Evolutionary conservation across 192 early-diverging fungal species (phyloP).

Genomic region (Backusella tarrabulga): DNA sequence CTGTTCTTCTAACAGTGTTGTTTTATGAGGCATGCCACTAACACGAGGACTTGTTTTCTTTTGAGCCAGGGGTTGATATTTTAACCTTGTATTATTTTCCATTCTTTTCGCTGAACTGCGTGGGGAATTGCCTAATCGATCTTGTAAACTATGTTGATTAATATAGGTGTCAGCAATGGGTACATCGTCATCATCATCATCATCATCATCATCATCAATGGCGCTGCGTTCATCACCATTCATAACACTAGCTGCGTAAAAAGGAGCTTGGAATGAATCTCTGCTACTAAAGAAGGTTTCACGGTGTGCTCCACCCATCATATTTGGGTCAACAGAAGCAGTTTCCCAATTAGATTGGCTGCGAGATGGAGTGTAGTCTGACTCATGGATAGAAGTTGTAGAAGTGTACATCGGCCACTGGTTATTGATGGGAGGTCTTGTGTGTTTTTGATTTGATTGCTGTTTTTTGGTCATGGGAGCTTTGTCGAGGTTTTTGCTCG

Average conservation of each 20-base stretch:
- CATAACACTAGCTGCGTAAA: not conserved
- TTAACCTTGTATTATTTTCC: not conserved
- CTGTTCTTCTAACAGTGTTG: not conserved
- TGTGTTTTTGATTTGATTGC: not conserved
- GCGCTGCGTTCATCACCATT: not conserved
- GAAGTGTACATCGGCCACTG: slow-evolving; percentile 5
- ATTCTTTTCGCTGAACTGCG: not conserved
- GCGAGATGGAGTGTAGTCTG: not conserved
- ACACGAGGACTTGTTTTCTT: not conserved
- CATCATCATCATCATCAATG: not conserved
- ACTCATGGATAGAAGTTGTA: not conserved
- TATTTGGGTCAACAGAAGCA: not conserved
- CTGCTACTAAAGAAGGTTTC: not conserved
- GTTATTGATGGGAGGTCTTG: not conserved
- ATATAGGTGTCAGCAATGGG: slow-evolving; percentile 1
- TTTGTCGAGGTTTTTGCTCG: not conserved
- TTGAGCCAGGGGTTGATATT: not conserved
- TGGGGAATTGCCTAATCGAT: not conserved
- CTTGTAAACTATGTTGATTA: not conserved
- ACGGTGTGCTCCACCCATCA: not conserved
- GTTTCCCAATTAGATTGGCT: not conserved
- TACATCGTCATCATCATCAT: slow-evolving; percentile 6
- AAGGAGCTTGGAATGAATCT: not conserved
- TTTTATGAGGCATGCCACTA: not conserved
- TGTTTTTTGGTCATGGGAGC: not conserved